Conservation (phyloP, 2,329 filamentous ascomycete genomes). For the Aspergillus sclerotialis region DNA sequence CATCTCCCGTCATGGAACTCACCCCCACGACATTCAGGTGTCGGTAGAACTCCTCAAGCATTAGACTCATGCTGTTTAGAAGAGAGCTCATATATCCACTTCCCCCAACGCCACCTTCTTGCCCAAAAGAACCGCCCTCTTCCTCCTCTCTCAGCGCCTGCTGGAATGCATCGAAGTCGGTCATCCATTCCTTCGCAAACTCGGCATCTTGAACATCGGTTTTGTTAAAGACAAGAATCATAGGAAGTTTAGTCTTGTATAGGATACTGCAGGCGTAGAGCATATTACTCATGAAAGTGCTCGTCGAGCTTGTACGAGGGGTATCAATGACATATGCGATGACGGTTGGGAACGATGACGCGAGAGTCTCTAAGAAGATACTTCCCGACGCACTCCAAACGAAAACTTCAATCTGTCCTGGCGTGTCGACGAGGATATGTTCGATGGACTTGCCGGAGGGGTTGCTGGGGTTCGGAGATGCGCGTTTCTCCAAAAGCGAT, state of each 20-base stretch:
- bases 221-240: constrained; percentile 99
- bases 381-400: constrained; percentile 96
- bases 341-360: constrained; percentile 90
- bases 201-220: constrained; percentile 87
- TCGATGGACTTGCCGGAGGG: constrained; percentile 54
- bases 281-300: constrained; percentile 99
- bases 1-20: constrained; percentile 84
- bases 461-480: constrained; percentile 49
- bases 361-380: constrained; percentile 86
- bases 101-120: constrained; percentile 58
- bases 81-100: constrained; percentile 95
- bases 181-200: constrained; percentile 99
- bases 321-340: constrained; percentile 98
- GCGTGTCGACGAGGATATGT: constrained; percentile 89
- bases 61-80: constrained; percentile 94
- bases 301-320: constrained; percentile 83
- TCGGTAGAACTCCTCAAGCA: constrained; percentile 95
- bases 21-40: constrained; percentile 90
- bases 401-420: constrained; percentile 97
- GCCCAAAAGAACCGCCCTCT: constrained; percentile 66
- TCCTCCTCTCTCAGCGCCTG: constrained; percentile 75
- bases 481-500: constrained; percentile 79
- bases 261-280: constrained; percentile 97
- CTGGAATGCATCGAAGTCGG: constrained; percentile 95
- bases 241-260: constrained; percentile 96